Base-by-base conservation (phyloP, 2,329 filamentous ascomycete genomes). In the Dactylonectria estremocensis region DNA sequence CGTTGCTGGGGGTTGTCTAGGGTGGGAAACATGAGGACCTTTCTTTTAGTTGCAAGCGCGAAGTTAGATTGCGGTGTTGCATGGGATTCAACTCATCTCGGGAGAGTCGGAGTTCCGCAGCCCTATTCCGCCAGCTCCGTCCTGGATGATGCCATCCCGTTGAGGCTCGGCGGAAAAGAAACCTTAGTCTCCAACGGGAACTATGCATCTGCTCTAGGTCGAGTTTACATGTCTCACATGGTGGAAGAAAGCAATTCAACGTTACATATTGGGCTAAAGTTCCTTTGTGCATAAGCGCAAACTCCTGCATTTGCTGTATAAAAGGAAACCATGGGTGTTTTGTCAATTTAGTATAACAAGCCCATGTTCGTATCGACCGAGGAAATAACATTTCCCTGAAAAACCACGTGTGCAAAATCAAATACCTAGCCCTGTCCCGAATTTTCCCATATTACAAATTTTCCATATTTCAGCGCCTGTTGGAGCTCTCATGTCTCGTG, bases 1-100 rank as follows among this genome's bases (percentile, higher is more conserved):
- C 57, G 61, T 52, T 28, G 24, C 64, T 52, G 60, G 64, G 67
- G 64, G 37, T 31, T 24, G 10, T 28, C 33, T 20, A 10, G 48
- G 55, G 20, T 37, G 40, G 43, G 20, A 31, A 68, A 70, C 40
- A 43, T 43, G 40, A 14, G 40, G 40, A 43, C 40, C n/a, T n/a
- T n/a, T 43, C 14, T 43, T 43, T n/a, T n/a, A 18, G 16, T 40
- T 40, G 13, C 16, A 3, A 43, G n/a, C 7, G 24, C 24, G 40
- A 14, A n/a, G 5, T 43, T 43, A 8, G 1, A 16, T 43, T n/a
- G 24, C 24, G 14, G 14, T 43, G 40, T 9, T n/a, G 40, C 1
- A 8, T 6, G 40, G 7, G 16, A n/a, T 8, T 43, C 40, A 7
- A n/a, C 5, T n/a, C 8, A 43, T 43, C 14, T 3, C 40, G 40